Conservation (phyloP, 2,329 filamentous ascomycete genomes). For the Myriosclerotinia scirpicola region DNA sequence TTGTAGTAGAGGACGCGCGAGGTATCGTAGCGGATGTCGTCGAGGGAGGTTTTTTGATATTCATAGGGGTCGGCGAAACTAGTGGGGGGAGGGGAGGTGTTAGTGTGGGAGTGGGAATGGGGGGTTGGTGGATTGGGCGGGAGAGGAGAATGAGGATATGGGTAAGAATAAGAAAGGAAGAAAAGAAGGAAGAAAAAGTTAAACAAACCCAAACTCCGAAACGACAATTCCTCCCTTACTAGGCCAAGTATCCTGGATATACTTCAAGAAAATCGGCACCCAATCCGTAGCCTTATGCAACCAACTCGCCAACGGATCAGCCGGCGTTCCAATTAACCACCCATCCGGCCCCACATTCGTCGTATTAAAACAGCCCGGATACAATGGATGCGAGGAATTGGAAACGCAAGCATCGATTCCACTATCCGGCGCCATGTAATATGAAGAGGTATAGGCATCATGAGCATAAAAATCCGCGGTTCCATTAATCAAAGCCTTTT, state of each 20-base stretch:
- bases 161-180: neutral
- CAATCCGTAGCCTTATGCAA: constrained; percentile 35
- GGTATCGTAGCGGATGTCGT: constrained; percentile 67
- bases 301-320: constrained; percentile 35
- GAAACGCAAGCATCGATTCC: constrained; percentile 43
- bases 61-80: constrained; percentile 35
- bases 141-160: neutral
- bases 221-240: constrained; percentile 33
- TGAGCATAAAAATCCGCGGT: constrained; percentile 58
- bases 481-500: constrained; percentile 51
- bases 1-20: constrained; percentile 77
- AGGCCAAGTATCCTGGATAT: constrained; percentile 36
- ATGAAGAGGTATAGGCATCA: constrained; percentile 58
- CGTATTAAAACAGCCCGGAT: constrained; percentile 32
- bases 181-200: neutral
- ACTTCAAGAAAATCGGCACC: constrained; percentile 34
- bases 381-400: constrained; percentile 36
- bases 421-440: constrained; percentile 47
- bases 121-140: neutral
- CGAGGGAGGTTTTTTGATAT: constrained; percentile 28
- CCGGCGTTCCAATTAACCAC: constrained; percentile 31
- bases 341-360: constrained; percentile 25
- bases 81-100: neutral
- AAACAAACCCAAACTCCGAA: constrained; percentile 33
- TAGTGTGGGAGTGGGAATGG: neutral